phyloP scores from a whole-genome alignment of 2,329 filamentous ascomycete species.

The Lecanicillium sp. region DNA sequence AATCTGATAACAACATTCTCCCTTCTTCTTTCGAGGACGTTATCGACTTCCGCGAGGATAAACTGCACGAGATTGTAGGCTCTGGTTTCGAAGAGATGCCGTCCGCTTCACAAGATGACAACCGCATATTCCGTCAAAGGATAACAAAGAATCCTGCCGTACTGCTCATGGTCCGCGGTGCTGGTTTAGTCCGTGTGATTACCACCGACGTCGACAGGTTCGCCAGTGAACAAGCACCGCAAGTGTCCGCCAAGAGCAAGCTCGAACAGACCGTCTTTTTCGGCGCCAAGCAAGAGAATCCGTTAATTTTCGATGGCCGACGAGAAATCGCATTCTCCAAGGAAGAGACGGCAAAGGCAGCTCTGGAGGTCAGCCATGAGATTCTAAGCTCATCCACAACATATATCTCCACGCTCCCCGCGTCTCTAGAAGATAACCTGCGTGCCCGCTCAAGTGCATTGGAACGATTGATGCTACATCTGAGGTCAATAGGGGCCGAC shows the following conservation, averaged over 20 bases:
- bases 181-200: slow-evolving; percentile 52
- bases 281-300: slow-evolving; percentile 71
- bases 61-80: slow-evolving; percentile 55
- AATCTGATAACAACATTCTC: slow-evolving; percentile 55
- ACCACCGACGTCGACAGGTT: slow-evolving; percentile 54
- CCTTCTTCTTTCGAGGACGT: slow-evolving; percentile 76
- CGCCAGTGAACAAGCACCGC: slow-evolving; percentile 47
- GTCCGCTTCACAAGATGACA: slow-evolving; percentile 34
- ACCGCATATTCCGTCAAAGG: slow-evolving; percentile 42
- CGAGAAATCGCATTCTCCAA: slow-evolving; percentile 58
- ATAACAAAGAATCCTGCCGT: slow-evolving; percentile 53
- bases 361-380: slow-evolving; percentile 69
- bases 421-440: slow-evolving; percentile 76
- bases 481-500: slow-evolving; percentile 57
- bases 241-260: slow-evolving; percentile 77
- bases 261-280: slow-evolving; percentile 94
- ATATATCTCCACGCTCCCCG: slow-evolving; percentile 64
- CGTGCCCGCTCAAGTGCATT: slow-evolving; percentile 65
- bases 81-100: slow-evolving; percentile 55
- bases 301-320: slow-evolving; percentile 73
- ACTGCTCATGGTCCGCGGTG: slow-evolving; percentile 55
- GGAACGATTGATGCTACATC: slow-evolving; percentile 63
- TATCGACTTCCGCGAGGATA: slow-evolving; percentile 65
- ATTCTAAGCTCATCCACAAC: slow-evolving; percentile 71
- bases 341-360: slow-evolving; percentile 68